These are phyloP conservation scores for Aspergillus brasiliensis DNA, from an alignment of 2,329 filamentous ascomycete species.

Conservation along the genomic window DNA sequence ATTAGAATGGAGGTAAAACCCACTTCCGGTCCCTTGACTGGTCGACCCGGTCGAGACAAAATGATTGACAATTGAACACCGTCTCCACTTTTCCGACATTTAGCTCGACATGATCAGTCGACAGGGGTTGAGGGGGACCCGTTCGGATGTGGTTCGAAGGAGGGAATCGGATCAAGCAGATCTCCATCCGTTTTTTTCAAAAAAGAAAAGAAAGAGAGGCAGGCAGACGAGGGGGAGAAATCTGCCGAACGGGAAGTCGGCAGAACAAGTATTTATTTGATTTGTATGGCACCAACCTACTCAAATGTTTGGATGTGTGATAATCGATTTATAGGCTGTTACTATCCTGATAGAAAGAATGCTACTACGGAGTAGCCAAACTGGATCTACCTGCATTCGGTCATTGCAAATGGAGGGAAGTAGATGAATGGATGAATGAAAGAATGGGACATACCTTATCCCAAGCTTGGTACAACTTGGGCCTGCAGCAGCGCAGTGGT, in stretches of 20 bases:
- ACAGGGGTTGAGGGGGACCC: slow-evolving; percentile 13
- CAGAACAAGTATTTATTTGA: no score
- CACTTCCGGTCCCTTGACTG: slow-evolving; percentile 11
- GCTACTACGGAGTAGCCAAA: not conserved
- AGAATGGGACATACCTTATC: not conserved
- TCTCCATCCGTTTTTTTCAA: not conserved
- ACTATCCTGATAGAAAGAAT: no score
- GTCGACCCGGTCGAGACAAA: slow-evolving; percentile 20
- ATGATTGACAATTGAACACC: slow-evolving; percentile 26
- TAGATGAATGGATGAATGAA: not conserved
- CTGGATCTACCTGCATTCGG: not conserved
- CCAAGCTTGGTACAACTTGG: not conserved
- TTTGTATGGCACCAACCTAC: no score
- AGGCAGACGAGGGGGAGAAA: not conserved
- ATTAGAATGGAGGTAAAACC: not conserved
- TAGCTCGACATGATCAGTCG: slow-evolving; percentile 19
- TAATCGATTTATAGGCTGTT: no score
- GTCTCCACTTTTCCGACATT: slow-evolving; percentile 22
- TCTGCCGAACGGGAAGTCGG: no score
- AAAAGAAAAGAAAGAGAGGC: no score
- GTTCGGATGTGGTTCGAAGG: not conserved
- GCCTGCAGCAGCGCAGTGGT: not conserved
- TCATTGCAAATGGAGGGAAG: not conserved
- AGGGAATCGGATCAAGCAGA: slow-evolving; percentile 7
- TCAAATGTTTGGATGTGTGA: no score